These are phyloP conservation scores for Striga hermonthica DNA, from an alignment of 305 asterid genomes.

Conservation along the genomic window DNA sequence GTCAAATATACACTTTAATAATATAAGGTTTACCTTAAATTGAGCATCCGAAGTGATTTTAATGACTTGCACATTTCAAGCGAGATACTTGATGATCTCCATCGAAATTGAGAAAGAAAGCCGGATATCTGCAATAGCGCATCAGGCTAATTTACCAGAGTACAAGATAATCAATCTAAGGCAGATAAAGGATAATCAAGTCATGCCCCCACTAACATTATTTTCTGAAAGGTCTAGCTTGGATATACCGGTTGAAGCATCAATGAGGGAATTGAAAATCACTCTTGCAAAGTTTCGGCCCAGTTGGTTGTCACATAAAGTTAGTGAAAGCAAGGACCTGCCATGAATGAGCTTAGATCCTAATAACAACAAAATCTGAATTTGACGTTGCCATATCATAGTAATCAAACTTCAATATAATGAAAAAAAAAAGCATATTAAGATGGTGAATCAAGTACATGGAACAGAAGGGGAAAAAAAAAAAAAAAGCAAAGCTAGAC, in stretches of 20 bases:
- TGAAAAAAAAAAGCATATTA: not conserved
- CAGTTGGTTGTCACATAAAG: constrained; percentile 64
- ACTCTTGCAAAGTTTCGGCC: constrained; percentile 53
- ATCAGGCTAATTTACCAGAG: constrained; percentile 12
- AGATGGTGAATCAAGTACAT: constrained; percentile 10
- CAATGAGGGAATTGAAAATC: constrained; percentile 59
- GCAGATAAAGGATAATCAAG: constrained; percentile 18
- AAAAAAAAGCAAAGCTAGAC: not conserved
- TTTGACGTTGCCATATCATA: constrained; percentile 1
- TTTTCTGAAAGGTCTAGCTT: constrained; percentile 88
- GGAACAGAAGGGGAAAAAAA: constrained; percentile 1
- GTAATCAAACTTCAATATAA: not conserved
- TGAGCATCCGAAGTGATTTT: constrained; percentile 59
- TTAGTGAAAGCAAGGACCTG: constrained; percentile 68
- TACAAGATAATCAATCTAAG: not conserved
- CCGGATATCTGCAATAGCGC: constrained; percentile 66
- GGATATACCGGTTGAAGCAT: constrained; percentile 55
- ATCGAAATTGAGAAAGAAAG: constrained; percentile 61
- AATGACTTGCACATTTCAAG: constrained; percentile 52
- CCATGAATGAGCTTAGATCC: constrained; percentile 26
- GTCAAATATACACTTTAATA: too few species aligned
- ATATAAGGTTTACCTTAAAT: constrained; percentile 52
- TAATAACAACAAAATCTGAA: constrained; percentile 19
- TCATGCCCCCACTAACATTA: constrained; percentile 48
- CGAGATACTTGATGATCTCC: constrained; percentile 44